Base-by-base conservation (phyloP, 495 filamentous ascomycete genomes). In the Oidiodendron maius region DNA sequence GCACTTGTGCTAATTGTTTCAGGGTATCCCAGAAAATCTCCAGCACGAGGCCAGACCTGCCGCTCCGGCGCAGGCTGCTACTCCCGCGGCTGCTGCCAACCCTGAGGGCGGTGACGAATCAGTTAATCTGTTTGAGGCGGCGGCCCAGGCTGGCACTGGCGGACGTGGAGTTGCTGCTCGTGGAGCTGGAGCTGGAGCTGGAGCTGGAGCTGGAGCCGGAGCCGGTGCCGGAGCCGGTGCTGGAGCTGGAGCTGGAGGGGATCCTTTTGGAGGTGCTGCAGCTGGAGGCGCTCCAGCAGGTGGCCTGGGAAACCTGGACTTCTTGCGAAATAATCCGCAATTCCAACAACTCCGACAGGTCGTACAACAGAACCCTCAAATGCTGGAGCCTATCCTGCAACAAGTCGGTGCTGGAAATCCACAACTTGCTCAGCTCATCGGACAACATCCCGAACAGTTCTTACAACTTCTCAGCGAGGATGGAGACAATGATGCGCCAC, bases 301-400 rank as follows among this genome's bases (percentile, higher is more conserved):
- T 21, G 76, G 73, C 2, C 71, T 86, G 3, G 83, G 81, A 5
- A 95, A 87, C 57, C 82, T 98, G 30, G 91, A 96, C 38, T 96
- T 91, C 67, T 78, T 98, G n/a, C 86, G 93, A 41, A 87, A 86
- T 65, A 96, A 97, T 65, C 83, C 89, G 21, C 89, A 96, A 66
- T 98, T 98, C 69, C 93, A 97, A 65, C 93, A 98, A 64, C 80
- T 98, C 26, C 86, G 93, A 25, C 89, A 95, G 67, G 84, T 98
- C 10, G 93, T 98, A 15, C 93, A 98, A 62, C 89, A 95, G 61
- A 88, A 96, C 56, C 93, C 93, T 9, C 85, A 89, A 58, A 98
- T 98, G 93, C 83, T 98, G 4, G 93, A 97, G 73, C 90, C 91
- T 1, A 96, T 98, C 57, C 71, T 98, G 22, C 91, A 96, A 62